These are phyloP conservation scores for Exidia glandulosa DNA, from an alignment of 768 basidiomycete species.

Conservation along the genomic window DNA sequence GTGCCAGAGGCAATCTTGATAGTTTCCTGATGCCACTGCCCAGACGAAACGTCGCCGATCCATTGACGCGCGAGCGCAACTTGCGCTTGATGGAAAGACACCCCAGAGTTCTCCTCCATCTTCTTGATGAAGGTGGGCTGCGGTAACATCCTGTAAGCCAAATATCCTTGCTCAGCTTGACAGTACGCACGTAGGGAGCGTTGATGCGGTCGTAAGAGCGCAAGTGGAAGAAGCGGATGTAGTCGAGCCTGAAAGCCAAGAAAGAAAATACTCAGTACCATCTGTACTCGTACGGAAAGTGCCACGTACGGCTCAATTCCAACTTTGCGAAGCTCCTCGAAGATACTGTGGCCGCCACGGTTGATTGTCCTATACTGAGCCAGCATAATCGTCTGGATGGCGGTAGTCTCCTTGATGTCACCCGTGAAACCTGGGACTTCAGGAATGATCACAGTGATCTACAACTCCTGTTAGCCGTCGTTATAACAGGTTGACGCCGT, in stretches of 20 bases:
- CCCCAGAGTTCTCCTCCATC: constrained; percentile 65
- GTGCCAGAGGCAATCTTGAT: not conserved
- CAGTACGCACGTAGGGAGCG: constrained; percentile 33
- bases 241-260: constrained; percentile 45
- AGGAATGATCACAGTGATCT: constrained; percentile 83
- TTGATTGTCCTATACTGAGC: constrained; percentile 85
- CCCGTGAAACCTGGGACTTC: constrained; percentile 89
- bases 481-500: not conserved
- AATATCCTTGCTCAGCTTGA: not conserved
- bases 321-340: constrained; percentile 65
- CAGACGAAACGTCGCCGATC: constrained; percentile 29
- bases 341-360: constrained; percentile 77
- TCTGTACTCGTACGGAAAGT: no score
- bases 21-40: constrained; percentile 3
- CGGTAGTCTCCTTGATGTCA: constrained; percentile 53
- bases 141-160: not conserved
- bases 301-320: constrained; percentile 76
- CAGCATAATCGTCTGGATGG: constrained; percentile 76
- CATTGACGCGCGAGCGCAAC: constrained; percentile 73
- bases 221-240: constrained; percentile 87
- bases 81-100: constrained; percentile 78
- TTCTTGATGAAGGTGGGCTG: constrained; percentile 43
- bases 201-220: constrained; percentile 87
- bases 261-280: no score
- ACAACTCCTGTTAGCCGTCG: not conserved